Percentiles rank a stretch among this genome's conserved stretches.
These are phyloP conservation scores for Hibiscus mutabilis DNA, from an alignment of 345 rosid genomes.

Conservation along the genomic window DNA sequence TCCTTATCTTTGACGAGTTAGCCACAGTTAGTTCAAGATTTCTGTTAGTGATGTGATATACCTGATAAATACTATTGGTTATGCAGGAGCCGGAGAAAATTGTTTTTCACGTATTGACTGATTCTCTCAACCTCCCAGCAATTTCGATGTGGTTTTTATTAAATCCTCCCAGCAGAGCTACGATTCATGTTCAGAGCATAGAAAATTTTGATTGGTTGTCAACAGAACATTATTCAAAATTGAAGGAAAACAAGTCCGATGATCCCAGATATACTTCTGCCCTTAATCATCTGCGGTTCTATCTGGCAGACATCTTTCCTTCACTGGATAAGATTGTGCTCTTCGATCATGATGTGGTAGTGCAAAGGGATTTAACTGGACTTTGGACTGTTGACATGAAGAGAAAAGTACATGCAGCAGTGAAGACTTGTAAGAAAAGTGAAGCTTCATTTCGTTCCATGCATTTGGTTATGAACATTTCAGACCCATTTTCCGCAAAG, in stretches of 20 bases:
- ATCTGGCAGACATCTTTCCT: constrained; percentile 76
- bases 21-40: not conserved
- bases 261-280: constrained; percentile 64
- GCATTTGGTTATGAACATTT: constrained; percentile 55
- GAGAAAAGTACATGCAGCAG: constrained; percentile 83
- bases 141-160: constrained; percentile 86
- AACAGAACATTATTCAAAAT: constrained; percentile 36
- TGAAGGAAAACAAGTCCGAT: constrained; percentile 49
- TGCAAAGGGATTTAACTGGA: constrained; percentile 61
- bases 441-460: constrained; percentile 56
- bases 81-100: constrained; percentile 62
- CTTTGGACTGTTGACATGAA: constrained; percentile 70
- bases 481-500: constrained; percentile 53
- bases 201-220: constrained; percentile 61
- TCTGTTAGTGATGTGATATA: not conserved
- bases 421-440: constrained; percentile 65
- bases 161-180: constrained; percentile 58
- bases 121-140: constrained; percentile 77
- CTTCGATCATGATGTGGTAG: constrained; percentile 92
- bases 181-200: constrained; percentile 55
- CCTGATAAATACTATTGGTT: constrained; percentile 12
- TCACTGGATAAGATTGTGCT: constrained; percentile 62
- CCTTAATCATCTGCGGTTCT: constrained; percentile 83
- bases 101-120: constrained; percentile 81
- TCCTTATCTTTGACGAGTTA: not conserved